Evolutionary conservation across 768 basidiomycete genomes (phyloP), one percentile per base, ranked within the genome.

Genomic region (Calocybe cyanea): DNA sequence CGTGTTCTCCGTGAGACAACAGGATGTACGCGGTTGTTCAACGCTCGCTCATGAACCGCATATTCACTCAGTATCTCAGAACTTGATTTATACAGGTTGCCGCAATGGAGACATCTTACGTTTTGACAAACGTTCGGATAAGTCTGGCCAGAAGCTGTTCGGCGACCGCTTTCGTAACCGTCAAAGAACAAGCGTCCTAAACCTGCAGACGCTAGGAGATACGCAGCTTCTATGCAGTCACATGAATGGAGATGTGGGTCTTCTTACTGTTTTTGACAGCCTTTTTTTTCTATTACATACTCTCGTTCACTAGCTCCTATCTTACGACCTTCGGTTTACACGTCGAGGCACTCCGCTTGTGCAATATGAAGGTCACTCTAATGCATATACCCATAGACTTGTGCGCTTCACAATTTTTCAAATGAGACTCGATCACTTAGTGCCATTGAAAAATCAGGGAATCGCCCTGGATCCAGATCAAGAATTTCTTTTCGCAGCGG

Each of bases 401-500:
- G 85, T 87, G 54, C 51, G 78, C 64, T 28, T 7, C 19, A 15
- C n/a, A n/a, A 28, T 6, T 11, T 28, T 11, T 5, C 20, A 20
- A 43, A 35, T n/a, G 17, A 35, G 5, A 14, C 31, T 37, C 11
- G 6, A 35, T 38, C 24, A 41, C 20, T 14, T 43, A n/a, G 5
- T 28, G 5, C 6, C 11, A 6, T 28, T 28, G 6, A n/a, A n/a
- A 3, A 19, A 37, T 20, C 54, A 89, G 87, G 85, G 85, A 4
- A 68, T 87, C 5, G 66, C 76, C 1, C 56, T 78, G 14, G 85
- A 87, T 51, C 75, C 79, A 0, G 49, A 60, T 7, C 70, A 82
- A 38, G 67, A 77, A 21, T 75, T 83, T 40, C 56, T 91, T 14
- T 86, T 86, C 48, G 81, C 82, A 7, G 83, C 83, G 0, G 86